Percentiles rank a stretch among this genome's conserved stretches.
phyloP scores from a whole-genome alignment of 2,329 filamentous ascomycete species.

The Bisporella sp. region DNA sequence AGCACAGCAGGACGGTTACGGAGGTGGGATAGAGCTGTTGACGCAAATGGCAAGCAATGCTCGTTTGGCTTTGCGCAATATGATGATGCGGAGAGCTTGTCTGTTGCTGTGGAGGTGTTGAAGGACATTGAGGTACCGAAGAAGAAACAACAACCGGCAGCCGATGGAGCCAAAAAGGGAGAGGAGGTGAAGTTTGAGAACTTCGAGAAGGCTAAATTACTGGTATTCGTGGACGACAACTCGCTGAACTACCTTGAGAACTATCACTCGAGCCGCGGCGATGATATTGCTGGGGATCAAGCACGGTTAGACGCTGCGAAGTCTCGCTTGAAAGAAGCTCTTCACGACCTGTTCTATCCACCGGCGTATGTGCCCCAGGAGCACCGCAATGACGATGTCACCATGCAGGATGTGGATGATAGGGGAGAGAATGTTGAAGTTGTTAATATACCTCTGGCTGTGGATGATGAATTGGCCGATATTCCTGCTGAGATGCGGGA shows the following conservation, averaged over 20 bases:
- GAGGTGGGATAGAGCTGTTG: slow-evolving; percentile 77
- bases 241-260: slow-evolving; percentile 82
- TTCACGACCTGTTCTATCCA: slow-evolving; percentile 70
- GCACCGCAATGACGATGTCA: slow-evolving; percentile 60
- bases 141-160: slow-evolving; percentile 57
- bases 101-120: slow-evolving; percentile 77
- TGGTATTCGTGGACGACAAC: slow-evolving; percentile 73
- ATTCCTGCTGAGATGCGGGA: slow-evolving; percentile 96
- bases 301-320: slow-evolving; percentile 65
- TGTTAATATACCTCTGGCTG: slow-evolving; percentile 78
- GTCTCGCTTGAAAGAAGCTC: slow-evolving; percentile 56
- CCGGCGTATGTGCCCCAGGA: slow-evolving; percentile 36
- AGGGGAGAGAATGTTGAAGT: slow-evolving; percentile 68
- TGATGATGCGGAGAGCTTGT: slow-evolving; percentile 82
- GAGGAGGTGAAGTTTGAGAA: slow-evolving; percentile 31
- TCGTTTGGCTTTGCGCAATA: slow-evolving; percentile 95
- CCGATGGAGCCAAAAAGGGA: slow-evolving; percentile 32
- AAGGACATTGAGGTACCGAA: slow-evolving; percentile 75
- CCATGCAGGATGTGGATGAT: slow-evolving; percentile 57
- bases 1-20: slow-evolving; percentile 70
- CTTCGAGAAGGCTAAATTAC: slow-evolving; percentile 59
- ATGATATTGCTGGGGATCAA: slow-evolving; percentile 54
- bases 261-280: slow-evolving; percentile 60
- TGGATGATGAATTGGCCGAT: slow-evolving; percentile 90
- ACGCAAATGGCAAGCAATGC: slow-evolving; percentile 68